phyloP scores from a whole-genome alignment of 257 asterid species.

The Coffea eugenioides region DNA sequence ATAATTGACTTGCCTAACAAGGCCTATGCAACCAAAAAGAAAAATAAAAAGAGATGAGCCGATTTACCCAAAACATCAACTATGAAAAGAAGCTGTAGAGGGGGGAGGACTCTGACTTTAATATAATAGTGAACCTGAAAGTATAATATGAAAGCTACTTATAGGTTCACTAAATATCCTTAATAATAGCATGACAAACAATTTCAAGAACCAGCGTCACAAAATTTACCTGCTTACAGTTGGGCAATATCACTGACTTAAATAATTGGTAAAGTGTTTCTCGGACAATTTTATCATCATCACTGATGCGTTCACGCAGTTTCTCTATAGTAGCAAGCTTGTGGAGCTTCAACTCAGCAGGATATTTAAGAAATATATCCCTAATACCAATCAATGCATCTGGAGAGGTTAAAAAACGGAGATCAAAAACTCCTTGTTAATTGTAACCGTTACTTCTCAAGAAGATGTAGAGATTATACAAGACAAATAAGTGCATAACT shows the following conservation, averaged over 20 bases:
- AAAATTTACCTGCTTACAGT: conserved; percentile 57
- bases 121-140: background rate
- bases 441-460: background rate
- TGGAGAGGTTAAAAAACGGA: conserved; percentile 25
- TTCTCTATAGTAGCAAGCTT: conserved; percentile 82
- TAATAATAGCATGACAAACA: background rate
- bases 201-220: background rate
- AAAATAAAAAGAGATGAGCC: background rate
- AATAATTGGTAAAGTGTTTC: conserved; percentile 78
- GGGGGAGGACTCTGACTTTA: background rate
- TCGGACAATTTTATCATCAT: conserved; percentile 79
- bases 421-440: conserved; percentile 8
- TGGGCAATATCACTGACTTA: conserved; percentile 75
- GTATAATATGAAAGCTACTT: background rate
- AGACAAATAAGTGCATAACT: background rate
- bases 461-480: conserved; percentile 3
- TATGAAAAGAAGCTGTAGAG: background rate
- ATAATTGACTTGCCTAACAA: background rate
- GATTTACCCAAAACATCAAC: background rate
- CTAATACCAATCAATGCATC: conserved; percentile 77
- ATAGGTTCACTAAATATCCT: background rate
- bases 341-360: conserved; percentile 79
- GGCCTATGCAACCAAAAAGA: background rate
- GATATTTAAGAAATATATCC: conserved; percentile 69
- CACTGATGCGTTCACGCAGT: conserved; percentile 88